A percentile compares a stretch with the other conserved stretches of the same genome.
These are phyloP conservation scores for Claviceps maximensis DNA, from an alignment of 2,329 filamentous ascomycete genomes.

Conservation along the genomic window DNA sequence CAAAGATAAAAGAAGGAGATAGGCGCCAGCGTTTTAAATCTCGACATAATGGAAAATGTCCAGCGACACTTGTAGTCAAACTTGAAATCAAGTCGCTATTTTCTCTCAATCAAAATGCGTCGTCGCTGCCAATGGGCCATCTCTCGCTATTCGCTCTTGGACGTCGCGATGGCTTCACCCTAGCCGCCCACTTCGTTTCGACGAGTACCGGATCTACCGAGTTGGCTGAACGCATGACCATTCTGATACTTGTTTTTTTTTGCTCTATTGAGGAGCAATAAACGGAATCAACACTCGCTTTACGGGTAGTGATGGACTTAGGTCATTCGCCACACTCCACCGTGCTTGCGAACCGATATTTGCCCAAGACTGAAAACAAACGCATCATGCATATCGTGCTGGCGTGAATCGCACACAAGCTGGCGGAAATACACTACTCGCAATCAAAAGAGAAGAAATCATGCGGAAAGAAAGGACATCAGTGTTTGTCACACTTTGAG, in stretches of 20 bases:
- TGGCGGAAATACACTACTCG: too few species aligned
- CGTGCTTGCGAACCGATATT: neutral
- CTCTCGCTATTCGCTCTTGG: neutral
- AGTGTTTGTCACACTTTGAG: neutral
- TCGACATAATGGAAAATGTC: too few species aligned
- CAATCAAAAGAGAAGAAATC: too few species aligned
- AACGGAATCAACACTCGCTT: too few species aligned
- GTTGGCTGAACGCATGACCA: neutral
- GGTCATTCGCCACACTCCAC: neutral
- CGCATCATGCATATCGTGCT: neutral
- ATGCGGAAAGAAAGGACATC: neutral
- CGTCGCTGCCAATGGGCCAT: neutral
- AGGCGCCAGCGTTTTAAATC: neutral
- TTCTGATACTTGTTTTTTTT: neutral
- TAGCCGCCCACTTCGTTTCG: neutral
- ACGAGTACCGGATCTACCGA: too few species aligned
- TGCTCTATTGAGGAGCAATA: too few species aligned
- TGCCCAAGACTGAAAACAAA: neutral
- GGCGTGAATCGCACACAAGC: neutral
- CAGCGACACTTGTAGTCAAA: too few species aligned
- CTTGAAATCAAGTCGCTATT: neutral
- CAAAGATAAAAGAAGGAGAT: neutral
- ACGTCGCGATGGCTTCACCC: slow-evolving; percentile 4
- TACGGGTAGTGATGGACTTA: neutral
- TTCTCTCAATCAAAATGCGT: neutral